A percentile compares a stretch with the other conserved stretches of the same genome.
Evolutionary conservation across 1,284 basidiomycete genomes (phyloP).

Genomic region (Puccinia polysora): DNA sequence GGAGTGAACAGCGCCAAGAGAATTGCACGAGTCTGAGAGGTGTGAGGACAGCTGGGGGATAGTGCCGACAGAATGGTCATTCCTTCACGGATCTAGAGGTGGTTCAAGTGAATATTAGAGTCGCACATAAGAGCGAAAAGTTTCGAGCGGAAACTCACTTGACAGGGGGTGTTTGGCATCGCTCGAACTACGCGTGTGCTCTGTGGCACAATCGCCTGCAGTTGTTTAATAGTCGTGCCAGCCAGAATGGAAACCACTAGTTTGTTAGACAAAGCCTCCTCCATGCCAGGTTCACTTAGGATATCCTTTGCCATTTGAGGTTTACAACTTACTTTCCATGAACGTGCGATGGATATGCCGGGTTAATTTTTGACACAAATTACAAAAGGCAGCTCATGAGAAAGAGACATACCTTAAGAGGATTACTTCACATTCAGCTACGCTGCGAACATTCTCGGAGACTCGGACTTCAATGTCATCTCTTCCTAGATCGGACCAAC

Average conservation of each 20-base stretch:
- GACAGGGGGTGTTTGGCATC: slow-evolving; percentile 98
- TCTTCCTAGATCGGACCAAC: slow-evolving; percentile 53
- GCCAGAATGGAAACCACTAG: slow-evolving; percentile 94
- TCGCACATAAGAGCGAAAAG: neutral
- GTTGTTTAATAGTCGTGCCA: slow-evolving; percentile 81
- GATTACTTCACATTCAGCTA: slow-evolving; percentile 72
- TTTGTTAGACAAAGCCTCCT: slow-evolving; percentile 78
- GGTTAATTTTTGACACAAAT: slow-evolving; percentile 8
- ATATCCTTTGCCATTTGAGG: slow-evolving; percentile 79
- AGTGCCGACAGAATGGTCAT: slow-evolving; percentile 86
- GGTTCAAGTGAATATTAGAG: neutral
- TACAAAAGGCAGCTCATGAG: neutral
- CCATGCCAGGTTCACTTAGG: slow-evolving; percentile 72
- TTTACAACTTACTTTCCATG: slow-evolving; percentile 67
- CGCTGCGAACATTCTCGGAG: slow-evolving; percentile 68
- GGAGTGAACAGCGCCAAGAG: slow-evolving; percentile 90
- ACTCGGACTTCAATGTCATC: slow-evolving; percentile 66
- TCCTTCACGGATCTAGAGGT: slow-evolving; percentile 84
- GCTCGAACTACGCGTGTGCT: slow-evolving; percentile 83
- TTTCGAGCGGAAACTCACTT: slow-evolving; percentile 57
- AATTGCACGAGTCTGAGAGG: slow-evolving; percentile 66
- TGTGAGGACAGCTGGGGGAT: slow-evolving; percentile 56
- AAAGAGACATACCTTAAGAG: slow-evolving; percentile 67
- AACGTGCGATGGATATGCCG: neutral
- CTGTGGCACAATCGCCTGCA: slow-evolving; percentile 68